These are phyloP conservation scores for Pezicula rhizophila DNA, from an alignment of 2,329 filamentous ascomycete species.

Conservation along the genomic window DNA sequence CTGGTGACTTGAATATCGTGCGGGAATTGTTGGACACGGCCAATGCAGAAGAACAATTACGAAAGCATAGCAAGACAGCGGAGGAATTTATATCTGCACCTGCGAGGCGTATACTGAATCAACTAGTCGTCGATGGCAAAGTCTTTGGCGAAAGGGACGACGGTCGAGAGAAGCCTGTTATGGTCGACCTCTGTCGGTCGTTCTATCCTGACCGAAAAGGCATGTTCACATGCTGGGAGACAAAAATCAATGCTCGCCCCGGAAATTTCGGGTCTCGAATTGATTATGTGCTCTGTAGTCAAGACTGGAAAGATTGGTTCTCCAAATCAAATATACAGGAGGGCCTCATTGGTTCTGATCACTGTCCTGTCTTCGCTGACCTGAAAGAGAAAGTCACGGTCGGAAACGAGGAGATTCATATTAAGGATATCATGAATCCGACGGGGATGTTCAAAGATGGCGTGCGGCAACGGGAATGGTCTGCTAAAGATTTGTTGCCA, in stretches of 20 bases:
- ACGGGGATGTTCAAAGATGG: constrained; percentile 69
- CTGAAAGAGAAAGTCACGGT: constrained; percentile 57
- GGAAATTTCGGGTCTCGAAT: constrained; percentile 90
- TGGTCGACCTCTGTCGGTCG: constrained; percentile 78
- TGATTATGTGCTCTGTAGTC: constrained; percentile 84
- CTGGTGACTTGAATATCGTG: constrained; percentile 83
- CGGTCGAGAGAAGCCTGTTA: constrained; percentile 61
- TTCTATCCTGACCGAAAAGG: constrained; percentile 75
- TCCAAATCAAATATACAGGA: constrained; percentile 81
- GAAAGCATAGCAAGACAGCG: constrained; percentile 60
- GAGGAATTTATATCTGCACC: constrained; percentile 69
- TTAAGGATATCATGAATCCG: constrained; percentile 69
- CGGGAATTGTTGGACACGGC: constrained; percentile 64
- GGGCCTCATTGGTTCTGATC: constrained; percentile 88
- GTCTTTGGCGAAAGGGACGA: constrained; percentile 62
- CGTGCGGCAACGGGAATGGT: constrained; percentile 59
- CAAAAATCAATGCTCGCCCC: constrained; percentile 88
- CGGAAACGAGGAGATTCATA: constrained; percentile 42
- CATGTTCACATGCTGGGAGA: constrained; percentile 99
- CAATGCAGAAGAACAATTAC: constrained; percentile 63
- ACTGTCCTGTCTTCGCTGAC: constrained; percentile 84
- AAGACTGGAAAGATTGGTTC: constrained; percentile 76
- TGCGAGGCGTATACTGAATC: constrained; percentile 74
- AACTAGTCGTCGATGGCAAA: constrained; percentile 69
- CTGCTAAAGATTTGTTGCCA: constrained; percentile 59